Evolutionary conservation across 2,329 filamentous ascomycete genomes (phyloP).

Genomic region (Tolypocladium tundrense): DNA sequence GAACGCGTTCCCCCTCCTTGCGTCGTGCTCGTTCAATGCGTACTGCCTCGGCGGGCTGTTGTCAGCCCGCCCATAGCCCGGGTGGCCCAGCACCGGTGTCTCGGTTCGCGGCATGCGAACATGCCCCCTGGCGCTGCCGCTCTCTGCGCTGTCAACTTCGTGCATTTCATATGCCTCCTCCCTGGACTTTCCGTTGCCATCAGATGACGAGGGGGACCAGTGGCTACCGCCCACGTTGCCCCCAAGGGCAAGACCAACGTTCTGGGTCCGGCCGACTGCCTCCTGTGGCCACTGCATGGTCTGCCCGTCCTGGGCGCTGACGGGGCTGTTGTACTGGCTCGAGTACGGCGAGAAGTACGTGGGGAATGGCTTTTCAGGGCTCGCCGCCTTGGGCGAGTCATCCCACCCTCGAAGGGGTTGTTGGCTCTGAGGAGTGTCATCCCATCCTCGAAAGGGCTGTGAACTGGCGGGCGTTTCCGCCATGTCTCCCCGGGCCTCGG

Average conservation of each 20-base stretch:
- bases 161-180: slow-evolving; percentile 39
- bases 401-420: slow-evolving; percentile 41
- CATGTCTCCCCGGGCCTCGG: slow-evolving; percentile 14
- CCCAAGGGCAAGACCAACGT: slow-evolving; percentile 9
- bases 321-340: slow-evolving; percentile 49
- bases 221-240: neutral
- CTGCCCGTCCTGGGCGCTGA: slow-evolving; percentile 30
- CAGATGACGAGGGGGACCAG: slow-evolving; percentile 6
- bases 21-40: slow-evolving; percentile 3
- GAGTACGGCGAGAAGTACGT: slow-evolving; percentile 50
- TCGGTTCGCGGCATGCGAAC: slow-evolving; percentile 13
- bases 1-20: slow-evolving; percentile 1
- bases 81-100: slow-evolving; percentile 34
- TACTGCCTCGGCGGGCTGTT: slow-evolving; percentile 12
- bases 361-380: slow-evolving; percentile 27
- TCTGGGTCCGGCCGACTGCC: slow-evolving; percentile 5
- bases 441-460: slow-evolving; percentile 40
- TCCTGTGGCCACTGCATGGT: slow-evolving; percentile 25
- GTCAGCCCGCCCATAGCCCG: slow-evolving; percentile 31
- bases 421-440: slow-evolving; percentile 46
- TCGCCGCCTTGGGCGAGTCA: slow-evolving; percentile 37
- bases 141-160: slow-evolving; percentile 16
- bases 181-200: slow-evolving; percentile 31
- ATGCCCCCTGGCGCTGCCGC: slow-evolving; percentile 13
- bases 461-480: slow-evolving; percentile 39